Evolutionary conservation across 352 stramenopile species (phyloP).

Genomic region (Thalassiosira delicatula): DNA sequence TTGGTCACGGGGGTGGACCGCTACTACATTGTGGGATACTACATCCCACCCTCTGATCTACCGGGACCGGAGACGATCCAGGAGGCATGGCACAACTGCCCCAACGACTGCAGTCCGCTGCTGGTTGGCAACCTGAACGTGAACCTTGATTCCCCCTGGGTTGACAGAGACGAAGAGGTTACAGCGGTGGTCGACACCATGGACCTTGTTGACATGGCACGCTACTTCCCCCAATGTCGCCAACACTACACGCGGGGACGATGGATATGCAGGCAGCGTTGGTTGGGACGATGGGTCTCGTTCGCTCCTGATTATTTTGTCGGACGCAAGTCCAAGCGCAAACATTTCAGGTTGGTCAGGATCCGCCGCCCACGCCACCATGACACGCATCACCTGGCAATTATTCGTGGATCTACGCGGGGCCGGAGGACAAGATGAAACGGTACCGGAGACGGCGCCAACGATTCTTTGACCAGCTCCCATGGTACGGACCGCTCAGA

Average conservation of each 20-base stretch:
- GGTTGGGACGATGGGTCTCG: slow-evolving; percentile 1
- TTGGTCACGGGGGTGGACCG: not conserved
- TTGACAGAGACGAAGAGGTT: slow-evolving; percentile 16
- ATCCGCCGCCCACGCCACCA: slow-evolving; percentile 1
- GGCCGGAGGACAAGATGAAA: not conserved
- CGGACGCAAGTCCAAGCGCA: not conserved
- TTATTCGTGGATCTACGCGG: slow-evolving; percentile 11
- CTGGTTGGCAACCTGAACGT: slow-evolving; percentile 38
- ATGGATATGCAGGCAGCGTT: not conserved
- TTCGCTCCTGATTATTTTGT: slow-evolving; percentile 35
- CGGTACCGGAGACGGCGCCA: not conserved
- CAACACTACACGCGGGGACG: not conserved
- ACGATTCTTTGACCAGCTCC: not conserved
- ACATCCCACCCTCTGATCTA: slow-evolving; percentile 15
- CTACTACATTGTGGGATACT: slow-evolving; percentile 13
- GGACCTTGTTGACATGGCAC: no score
- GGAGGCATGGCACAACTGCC: not conserved
- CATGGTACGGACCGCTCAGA: not conserved
- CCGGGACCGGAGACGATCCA: not conserved
- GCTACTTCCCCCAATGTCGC: no score
- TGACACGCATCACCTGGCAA: slow-evolving; percentile 28
- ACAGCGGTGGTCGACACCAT: not conserved
- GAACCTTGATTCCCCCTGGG: slow-evolving; percentile 25
- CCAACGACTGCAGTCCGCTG: slow-evolving; percentile 16
- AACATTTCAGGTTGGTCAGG: not conserved